These are phyloP conservation scores for Aciculosporium take DNA, from an alignment of 2,329 filamentous ascomycete genomes.

Conservation along the genomic window DNA sequence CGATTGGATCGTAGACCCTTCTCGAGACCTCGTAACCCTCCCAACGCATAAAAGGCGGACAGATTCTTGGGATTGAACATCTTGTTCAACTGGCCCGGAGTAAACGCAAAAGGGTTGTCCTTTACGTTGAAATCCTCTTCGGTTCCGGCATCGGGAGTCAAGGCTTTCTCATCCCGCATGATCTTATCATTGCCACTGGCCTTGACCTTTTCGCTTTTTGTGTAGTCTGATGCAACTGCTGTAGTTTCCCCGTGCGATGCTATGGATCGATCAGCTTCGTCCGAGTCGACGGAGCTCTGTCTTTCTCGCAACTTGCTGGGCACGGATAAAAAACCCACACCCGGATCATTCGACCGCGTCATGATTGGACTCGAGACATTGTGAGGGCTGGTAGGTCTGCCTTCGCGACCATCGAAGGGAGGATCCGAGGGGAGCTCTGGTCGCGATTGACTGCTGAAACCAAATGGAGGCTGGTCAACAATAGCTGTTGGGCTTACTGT, in stretches of 20 bases:
- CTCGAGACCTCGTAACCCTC: constrained; percentile 64
- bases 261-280: constrained; percentile 43
- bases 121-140: constrained; percentile 63
- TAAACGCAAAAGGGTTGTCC: constrained; percentile 75
- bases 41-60: constrained; percentile 65
- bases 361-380: constrained; percentile 51
- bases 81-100: constrained; percentile 71
- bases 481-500: constrained; percentile 25
- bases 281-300: constrained; percentile 57
- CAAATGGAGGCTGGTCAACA: constrained; percentile 17
- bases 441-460: constrained; percentile 13
- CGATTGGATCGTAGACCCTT: constrained; percentile 63
- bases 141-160: constrained; percentile 62
- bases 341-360: constrained; percentile 30
- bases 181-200: constrained; percentile 37
- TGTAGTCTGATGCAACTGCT: constrained; percentile 32
- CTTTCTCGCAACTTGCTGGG: constrained; percentile 44
- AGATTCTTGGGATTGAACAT: constrained; percentile 82
- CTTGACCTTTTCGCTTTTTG: constrained; percentile 26
- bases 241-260: constrained; percentile 51
- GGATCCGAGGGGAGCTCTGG: constrained; percentile 37
- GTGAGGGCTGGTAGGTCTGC: constrained; percentile 55
- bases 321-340: constrained; percentile 47
- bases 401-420: constrained; percentile 52
- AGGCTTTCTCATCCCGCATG: constrained; percentile 50